Base-by-base conservation (phyloP, 2,329 filamentous ascomycete genomes). In the Colletotrichum sp. region DNA sequence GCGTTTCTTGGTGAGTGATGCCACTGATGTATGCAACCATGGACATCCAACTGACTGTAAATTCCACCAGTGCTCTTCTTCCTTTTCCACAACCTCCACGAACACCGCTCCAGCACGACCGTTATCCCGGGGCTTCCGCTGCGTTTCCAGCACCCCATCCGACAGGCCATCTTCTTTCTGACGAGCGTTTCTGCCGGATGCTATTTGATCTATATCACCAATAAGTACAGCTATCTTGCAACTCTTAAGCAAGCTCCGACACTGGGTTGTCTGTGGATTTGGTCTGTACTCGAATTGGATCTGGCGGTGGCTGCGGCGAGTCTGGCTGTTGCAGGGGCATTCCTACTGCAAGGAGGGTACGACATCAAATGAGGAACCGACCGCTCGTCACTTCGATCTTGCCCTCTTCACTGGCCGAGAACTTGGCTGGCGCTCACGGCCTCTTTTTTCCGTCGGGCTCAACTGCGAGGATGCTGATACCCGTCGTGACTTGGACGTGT, bases 221-320 rank as follows among this genome's bases (percentile, higher is more conserved):
- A 98, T 81, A 90, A 88, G 34, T 91, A 93, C 78, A 92, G 93
- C 6, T 99, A 98, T 81, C 92, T 98, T 79, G 94, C 94, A 8
- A 93, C 98, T 25, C 96, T 99, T 95, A 98, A 98, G 87, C 93
- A 92, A 78, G 94, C 96, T 1, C 97, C 97, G n/a, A 93, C 96
- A 7, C 84, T 98, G 16, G 97, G 95, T 0, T 96, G 95, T 55
- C 84, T 99, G 22, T 99, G 96, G 96, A 90, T 99, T 6, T 99
- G 96, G 96, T 92, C 94, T 36, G 93, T 99, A 27, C 90, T 99
- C 63, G 97, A 99, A 86, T 90, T 98, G 85, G 90, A 95, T 71
- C 87, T 98, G 55, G 81, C 88, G 1, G 92, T 91, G 81, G 95
- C 94, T 1, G 86, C 93, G 2, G 79, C 85, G 15, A 93, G 91